phyloP scores from a whole-genome alignment of 345 rosid species.

The Melaleuca alternifolia region DNA sequence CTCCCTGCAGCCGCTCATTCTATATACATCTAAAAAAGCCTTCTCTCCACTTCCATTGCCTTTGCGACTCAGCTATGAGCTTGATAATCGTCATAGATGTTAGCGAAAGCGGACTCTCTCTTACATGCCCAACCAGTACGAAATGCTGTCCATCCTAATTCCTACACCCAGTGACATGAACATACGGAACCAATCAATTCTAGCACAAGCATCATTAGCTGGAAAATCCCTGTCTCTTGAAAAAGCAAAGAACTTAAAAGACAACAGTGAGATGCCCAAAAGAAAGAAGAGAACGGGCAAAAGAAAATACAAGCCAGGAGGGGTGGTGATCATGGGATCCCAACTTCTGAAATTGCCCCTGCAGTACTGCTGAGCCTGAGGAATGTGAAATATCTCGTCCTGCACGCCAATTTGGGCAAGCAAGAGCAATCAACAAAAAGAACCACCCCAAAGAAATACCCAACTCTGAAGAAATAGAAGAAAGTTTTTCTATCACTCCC shows the following conservation, averaged over 20 bases:
- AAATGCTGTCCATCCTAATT: neutral
- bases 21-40: neutral
- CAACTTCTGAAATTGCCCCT: conserved; percentile 67
- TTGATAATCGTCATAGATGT: neutral
- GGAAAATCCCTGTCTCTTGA: neutral
- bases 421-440: neutral
- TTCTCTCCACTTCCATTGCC: neutral
- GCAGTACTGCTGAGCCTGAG: conserved; percentile 86
- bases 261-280: neutral
- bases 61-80: neutral
- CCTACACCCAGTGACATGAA: neutral
- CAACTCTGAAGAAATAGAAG: neutral
- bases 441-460: neutral
- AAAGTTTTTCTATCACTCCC: neutral
- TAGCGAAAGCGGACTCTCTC: neutral
- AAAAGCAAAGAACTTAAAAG: neutral
- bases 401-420: conserved; percentile 12
- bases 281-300: neutral
- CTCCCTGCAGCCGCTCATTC: neutral
- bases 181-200: neutral
- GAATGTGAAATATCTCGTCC: conserved; percentile 95
- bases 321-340: conserved; percentile 99
- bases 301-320: conserved; percentile 76
- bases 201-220: neutral
- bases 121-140: neutral